Evolutionary conservation across 1,139 yeast species (phyloP).

Genomic region (Candida tetrigidarum): DNA sequence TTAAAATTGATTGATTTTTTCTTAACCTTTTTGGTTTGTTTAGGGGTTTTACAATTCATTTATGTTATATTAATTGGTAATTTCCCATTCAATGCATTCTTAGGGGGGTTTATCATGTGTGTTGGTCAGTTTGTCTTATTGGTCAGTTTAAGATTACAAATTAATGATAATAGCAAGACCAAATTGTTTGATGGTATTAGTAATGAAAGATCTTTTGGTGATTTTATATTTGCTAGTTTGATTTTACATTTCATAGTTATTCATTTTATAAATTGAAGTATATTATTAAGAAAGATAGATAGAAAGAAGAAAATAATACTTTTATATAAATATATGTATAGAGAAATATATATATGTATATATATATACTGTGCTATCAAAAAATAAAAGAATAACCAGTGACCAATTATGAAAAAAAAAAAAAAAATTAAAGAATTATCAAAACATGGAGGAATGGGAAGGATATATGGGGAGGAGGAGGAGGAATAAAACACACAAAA

Average conservation of each 20-base stretch:
- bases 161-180: slow-evolving; percentile 25
- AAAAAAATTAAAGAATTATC: too few species aligned
- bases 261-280: slow-evolving; percentile 79
- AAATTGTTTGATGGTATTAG: slow-evolving; percentile 54
- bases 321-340: neutral
- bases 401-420: too few species aligned
- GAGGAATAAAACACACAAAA: too few species aligned
- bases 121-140: slow-evolving; percentile 96
- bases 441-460: too few species aligned
- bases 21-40: slow-evolving; percentile 68
- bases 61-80: slow-evolving; percentile 81
- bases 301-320: too few species aligned
- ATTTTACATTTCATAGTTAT: slow-evolving; percentile 85
- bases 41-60: slow-evolving; percentile 79
- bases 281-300: neutral
- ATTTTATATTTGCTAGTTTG: slow-evolving; percentile 85
- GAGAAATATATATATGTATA: neutral
- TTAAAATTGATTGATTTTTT: slow-evolving; percentile 77
- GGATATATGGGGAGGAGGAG: too few species aligned
- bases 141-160: slow-evolving; percentile 78
- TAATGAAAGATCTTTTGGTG: slow-evolving; percentile 88
- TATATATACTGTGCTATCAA: neutral
- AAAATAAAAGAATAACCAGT: neutral
- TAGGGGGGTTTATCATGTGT: slow-evolving; percentile 90
- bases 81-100: slow-evolving; percentile 96